A percentile compares a stretch with the other conserved stretches of the same genome.
phyloP scores from a whole-genome alignment of 306 rosid genomes.

The Bauhinia variegata region DNA sequence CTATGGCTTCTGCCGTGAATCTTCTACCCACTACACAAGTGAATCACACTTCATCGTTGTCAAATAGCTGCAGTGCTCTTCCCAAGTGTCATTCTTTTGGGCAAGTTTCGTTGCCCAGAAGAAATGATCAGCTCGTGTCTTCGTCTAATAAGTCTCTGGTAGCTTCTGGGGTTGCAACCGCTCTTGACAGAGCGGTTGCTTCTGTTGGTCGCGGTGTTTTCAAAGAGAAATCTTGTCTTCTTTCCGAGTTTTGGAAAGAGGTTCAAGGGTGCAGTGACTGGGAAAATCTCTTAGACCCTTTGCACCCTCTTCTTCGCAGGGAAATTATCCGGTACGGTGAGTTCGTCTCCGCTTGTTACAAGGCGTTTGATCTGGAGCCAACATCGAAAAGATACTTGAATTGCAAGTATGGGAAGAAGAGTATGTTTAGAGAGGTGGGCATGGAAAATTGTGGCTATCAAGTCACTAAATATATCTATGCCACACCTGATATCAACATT shows the following conservation, averaged over 20 bases:
- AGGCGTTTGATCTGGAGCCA: constrained; percentile 81
- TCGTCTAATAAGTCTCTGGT: constrained; percentile 18
- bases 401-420: constrained; percentile 75
- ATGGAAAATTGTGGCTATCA: constrained; percentile 66
- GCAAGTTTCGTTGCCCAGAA: constrained; percentile 51
- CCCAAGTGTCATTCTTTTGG: constrained; percentile 56
- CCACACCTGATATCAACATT: constrained; percentile 69
- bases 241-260: constrained; percentile 61
- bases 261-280: constrained; percentile 81
- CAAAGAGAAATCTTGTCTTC: background rate
- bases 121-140: background rate
- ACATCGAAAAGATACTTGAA: constrained; percentile 74
- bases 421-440: constrained; percentile 66
- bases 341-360: constrained; percentile 74
- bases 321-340: constrained; percentile 84
- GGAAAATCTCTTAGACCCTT: constrained; percentile 75
- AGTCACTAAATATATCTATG: constrained; percentile 85
- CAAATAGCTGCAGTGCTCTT: constrained; percentile 29
- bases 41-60: constrained; percentile 49
- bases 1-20: constrained; percentile 36
- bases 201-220: background rate
- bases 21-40: constrained; percentile 31
- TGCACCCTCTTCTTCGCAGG: constrained; percentile 76
- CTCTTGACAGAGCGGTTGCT: background rate
- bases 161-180: constrained; percentile 32